Conservation (phyloP, 352 stramenopile genomes). For the Globisporangium barbulae region DNA sequence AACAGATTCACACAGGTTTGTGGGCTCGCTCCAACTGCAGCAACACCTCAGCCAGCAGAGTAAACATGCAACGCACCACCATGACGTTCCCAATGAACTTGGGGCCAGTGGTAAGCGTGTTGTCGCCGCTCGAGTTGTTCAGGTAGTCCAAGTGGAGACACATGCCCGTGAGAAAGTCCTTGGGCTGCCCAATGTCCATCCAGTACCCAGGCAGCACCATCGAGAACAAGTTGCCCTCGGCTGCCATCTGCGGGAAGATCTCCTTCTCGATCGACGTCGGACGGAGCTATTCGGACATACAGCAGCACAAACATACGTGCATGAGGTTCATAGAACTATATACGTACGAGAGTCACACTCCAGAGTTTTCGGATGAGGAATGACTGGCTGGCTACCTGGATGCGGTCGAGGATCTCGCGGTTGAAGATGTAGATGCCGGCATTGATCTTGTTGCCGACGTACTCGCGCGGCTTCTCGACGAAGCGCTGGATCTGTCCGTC, state of each 20-base stretch:
- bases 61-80: constrained; percentile 34
- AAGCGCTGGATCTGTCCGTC: constrained; percentile 87
- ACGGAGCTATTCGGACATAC: constrained; percentile 28
- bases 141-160: constrained; percentile 82
- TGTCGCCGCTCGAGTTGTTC: constrained; percentile 24
- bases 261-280: constrained; percentile 92
- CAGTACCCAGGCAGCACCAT: constrained; percentile 88
- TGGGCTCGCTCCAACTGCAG: too few relatives aligned
- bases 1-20: too few relatives aligned
- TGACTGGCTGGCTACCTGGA: constrained; percentile 33
- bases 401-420: constrained; percentile 82
- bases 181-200: constrained; percentile 91
- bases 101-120: constrained; percentile 47
- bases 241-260: constrained; percentile 89
- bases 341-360: not conserved
- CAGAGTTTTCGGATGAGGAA: not conserved
- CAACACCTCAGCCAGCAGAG: not conserved
- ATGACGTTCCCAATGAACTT: constrained; percentile 87
- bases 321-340: too few relatives aligned
- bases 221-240: constrained; percentile 80
- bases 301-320: not conserved
- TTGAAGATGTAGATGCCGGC: constrained; percentile 91
- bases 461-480: constrained; percentile 88
- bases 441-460: constrained; percentile 91
- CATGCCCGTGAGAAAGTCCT: constrained; percentile 88